These are phyloP conservation scores for Naganishia albida DNA, from an alignment of 1,284 basidiomycete genomes.

Conservation along the genomic window DNA sequence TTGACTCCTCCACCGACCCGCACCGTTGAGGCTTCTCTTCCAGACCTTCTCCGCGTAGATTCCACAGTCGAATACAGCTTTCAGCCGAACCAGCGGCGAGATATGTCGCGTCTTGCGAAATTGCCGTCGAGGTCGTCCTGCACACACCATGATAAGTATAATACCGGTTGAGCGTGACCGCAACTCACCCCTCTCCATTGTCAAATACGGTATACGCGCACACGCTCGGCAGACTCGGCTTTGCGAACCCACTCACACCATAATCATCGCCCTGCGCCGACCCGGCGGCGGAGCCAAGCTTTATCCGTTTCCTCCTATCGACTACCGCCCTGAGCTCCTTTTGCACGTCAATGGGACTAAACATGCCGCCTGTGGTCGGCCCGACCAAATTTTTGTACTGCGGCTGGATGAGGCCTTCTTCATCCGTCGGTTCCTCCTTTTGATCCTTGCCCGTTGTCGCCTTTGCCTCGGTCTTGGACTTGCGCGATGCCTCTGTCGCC, in stretches of 20 bases:
- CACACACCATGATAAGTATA: not conserved
- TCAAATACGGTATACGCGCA: conserved; percentile 92
- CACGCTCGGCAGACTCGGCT: conserved; percentile 69
- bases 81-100: conserved; percentile 96
- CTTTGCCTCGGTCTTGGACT: not conserved
- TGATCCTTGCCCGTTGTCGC: not conserved
- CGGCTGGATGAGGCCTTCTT: conserved; percentile 14
- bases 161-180: not conserved
- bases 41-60: conserved; percentile 86
- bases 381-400: conserved; percentile 27
- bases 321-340: conserved; percentile 87
- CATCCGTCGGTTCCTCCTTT: conserved; percentile 25
- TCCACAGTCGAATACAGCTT: conserved; percentile 95
- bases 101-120: conserved; percentile 88
- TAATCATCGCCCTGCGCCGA: conserved; percentile 36
- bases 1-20: not conserved
- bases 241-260: conserved; percentile 33
- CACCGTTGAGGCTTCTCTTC: conserved; percentile 55
- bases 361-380: conserved; percentile 49
- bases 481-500: conserved; percentile 3
- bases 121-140: conserved; percentile 81
- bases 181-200: conserved; percentile 77
- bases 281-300: conserved; percentile 65
- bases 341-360: conserved; percentile 84
- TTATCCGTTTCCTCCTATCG: conserved; percentile 86